These are phyloP conservation scores for Candida sakaeoensis DNA, from an alignment of 805 yeast species.

Conservation along the genomic window DNA sequence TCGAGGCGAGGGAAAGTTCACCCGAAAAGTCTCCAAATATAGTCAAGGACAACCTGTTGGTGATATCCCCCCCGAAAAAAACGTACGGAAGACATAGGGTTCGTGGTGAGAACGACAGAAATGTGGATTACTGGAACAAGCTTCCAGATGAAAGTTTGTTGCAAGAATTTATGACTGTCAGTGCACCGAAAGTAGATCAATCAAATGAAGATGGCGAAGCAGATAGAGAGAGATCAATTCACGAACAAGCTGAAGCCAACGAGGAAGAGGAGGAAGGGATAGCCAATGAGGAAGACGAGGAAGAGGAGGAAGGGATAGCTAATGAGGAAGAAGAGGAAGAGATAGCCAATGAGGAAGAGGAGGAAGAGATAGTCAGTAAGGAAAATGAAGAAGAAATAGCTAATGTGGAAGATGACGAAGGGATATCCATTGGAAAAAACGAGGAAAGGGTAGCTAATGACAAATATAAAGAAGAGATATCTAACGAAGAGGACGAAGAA, in stretches of 20 bases:
- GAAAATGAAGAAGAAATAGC: no score
- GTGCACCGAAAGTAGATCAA: neutral
- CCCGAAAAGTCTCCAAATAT: neutral
- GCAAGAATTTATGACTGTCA: slow-evolving; percentile 10
- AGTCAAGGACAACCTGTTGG: neutral
- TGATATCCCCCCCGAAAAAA: neutral
- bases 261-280: slow-evolving; percentile 1
- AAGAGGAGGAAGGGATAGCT: neutral
- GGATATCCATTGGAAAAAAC: neutral
- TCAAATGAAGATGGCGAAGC: neutral
- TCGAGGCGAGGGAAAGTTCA: no score
- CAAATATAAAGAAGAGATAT: neutral
- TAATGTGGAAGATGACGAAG: neutral
- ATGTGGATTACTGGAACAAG: slow-evolving; percentile 22
- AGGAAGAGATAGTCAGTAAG: no score
- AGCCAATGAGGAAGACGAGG: slow-evolving; percentile 1
- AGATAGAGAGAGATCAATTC: neutral
- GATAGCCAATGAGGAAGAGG: neutral
- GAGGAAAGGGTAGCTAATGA: slow-evolving; percentile 1
- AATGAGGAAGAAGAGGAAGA: neutral
- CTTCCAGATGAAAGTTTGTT: slow-evolving; percentile 18
- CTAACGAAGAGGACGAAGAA: neutral
- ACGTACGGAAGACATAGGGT: slow-evolving; percentile 3
- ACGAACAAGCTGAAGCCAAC: neutral
- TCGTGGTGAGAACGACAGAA: slow-evolving; percentile 14